A percentile compares a stretch with the other conserved stretches of the same genome.
These are phyloP conservation scores for Inonotus hispidus DNA, from an alignment of 1,284 basidiomycete genomes.

Conservation along the genomic window DNA sequence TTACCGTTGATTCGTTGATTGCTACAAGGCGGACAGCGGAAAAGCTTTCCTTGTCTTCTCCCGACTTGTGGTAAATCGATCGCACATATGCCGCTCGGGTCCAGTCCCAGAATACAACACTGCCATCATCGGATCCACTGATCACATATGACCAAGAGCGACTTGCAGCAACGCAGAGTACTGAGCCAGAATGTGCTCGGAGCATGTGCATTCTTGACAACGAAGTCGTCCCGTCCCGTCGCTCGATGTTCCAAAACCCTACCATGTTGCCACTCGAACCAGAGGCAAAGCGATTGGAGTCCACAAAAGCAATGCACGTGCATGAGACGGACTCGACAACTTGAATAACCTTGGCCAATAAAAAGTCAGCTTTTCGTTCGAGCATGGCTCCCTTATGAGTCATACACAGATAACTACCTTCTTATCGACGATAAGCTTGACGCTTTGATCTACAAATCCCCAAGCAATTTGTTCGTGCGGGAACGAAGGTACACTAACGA, in stretches of 20 bases:
- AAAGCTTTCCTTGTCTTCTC: slow-evolving; percentile 31
- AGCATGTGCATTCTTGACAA: slow-evolving; percentile 65
- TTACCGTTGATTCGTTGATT: slow-evolving; percentile 82
- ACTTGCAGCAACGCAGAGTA: slow-evolving; percentile 71
- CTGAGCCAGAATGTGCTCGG: slow-evolving; percentile 66
- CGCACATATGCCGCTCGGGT: slow-evolving; percentile 76
- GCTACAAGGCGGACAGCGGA: slow-evolving; percentile 62
- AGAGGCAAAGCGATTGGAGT: slow-evolving; percentile 65
- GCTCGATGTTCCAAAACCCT: slow-evolving; percentile 67
- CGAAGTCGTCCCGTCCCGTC: slow-evolving; percentile 26
- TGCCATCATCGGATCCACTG: slow-evolving; percentile 82
- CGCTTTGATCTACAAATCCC: slow-evolving; percentile 42
- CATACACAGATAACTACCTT: slow-evolving; percentile 40
- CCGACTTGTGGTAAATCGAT: slow-evolving; percentile 59
- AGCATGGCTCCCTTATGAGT: slow-evolving; percentile 6
- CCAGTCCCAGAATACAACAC: slow-evolving; percentile 86
- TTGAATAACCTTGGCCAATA: slow-evolving; percentile 50
- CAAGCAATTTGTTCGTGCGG: slow-evolving; percentile 70
- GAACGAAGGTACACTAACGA: slow-evolving; percentile 53
- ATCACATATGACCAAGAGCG: slow-evolving; percentile 80
- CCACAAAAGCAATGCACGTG: slow-evolving; percentile 73
- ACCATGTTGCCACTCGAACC: slow-evolving; percentile 75
- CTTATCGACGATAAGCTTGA: slow-evolving; percentile 58
- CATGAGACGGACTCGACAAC: slow-evolving; percentile 71
- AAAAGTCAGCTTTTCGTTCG: slow-evolving; percentile 5